Base-by-base conservation (phyloP, 345 rosid species). In the Gossypium mustelinum region DNA sequence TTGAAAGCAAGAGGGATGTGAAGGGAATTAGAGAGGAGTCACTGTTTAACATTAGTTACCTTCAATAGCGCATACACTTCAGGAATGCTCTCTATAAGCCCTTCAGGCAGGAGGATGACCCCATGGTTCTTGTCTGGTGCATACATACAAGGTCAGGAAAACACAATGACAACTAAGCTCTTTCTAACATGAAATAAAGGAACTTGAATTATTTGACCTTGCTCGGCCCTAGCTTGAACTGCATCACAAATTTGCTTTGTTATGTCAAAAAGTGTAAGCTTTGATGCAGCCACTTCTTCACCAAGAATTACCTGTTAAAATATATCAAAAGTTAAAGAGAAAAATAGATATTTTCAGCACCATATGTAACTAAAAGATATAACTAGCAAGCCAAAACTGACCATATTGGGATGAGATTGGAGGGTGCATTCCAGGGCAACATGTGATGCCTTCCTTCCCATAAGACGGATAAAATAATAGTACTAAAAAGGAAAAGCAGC, bases 401-500 rank as follows among this genome's bases (percentile, higher is more conserved):
- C 99, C 99, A 95, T 86, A 81, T 95, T 95, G 1, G 98, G 99
- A 81, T 95, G 98, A 83, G 99, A 93, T 80, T 93, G 99, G 71
- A 93, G 97, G 54, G 99, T 86, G 85, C 99, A 95, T 76, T 95
- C 99, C 78, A 95, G 87, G 24, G 99, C 98, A 70, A 95, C 99
- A 78, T 93, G 98, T 10, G 98, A 95, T 77, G 91, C 94, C 86
- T 86, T 93, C 76, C 99, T 85, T 18, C 98, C 99, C 98, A 96
- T 96, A 76, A 96, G 95, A 65, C 98, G 94, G 76, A 96, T 92
- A 79, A 96, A 93, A 71, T 96, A 96, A 83, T 96, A 96, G 79
- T 96, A 96, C 97, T 96, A 93, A 80, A 77, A 75, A 73, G 43
- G 54, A 39, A 41, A 66, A 20, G 34, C 77, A 72, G 52, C 68